Percentiles rank a stretch among this genome's conserved stretches.
phyloP scores from a whole-genome alignment of 2,329 filamentous ascomycete genomes.

The Paecilomyces sp. region DNA sequence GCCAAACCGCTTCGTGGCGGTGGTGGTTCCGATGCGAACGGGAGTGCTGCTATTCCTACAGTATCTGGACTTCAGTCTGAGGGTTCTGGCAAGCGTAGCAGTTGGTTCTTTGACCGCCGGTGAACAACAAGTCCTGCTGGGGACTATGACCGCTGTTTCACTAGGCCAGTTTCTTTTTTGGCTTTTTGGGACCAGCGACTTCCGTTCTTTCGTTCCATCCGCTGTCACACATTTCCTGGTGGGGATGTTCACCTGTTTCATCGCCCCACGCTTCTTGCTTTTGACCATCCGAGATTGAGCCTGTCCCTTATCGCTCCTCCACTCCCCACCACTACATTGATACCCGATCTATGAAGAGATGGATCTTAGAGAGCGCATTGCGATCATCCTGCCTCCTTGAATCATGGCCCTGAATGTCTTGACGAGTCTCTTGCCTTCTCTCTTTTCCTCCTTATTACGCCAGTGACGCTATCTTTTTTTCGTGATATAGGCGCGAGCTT shows the following conservation, averaged over 20 bases:
- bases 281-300: neutral
- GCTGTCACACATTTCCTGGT: neutral
- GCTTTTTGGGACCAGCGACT: neutral
- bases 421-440: neutral
- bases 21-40: constrained; percentile 24
- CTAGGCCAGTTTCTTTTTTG: neutral
- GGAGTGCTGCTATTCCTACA: constrained; percentile 23
- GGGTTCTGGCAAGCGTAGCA: constrained; percentile 60
- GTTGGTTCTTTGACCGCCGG: constrained; percentile 44
- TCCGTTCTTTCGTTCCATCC: neutral
- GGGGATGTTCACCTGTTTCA: neutral
- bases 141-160: neutral
- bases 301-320: neutral
- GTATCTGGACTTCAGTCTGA: constrained; percentile 56
- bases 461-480: neutral
- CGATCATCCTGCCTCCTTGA: neutral
- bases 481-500: neutral
- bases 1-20: constrained; percentile 57
- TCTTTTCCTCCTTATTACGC: neutral
- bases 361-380: neutral
- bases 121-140: constrained; percentile 12
- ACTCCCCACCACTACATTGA: neutral
- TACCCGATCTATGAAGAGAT: neutral
- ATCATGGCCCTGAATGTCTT: neutral
- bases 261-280: neutral